phyloP scores from a whole-genome alignment of 371 early-diverging fungal species.

The Circinella minor region DNA sequence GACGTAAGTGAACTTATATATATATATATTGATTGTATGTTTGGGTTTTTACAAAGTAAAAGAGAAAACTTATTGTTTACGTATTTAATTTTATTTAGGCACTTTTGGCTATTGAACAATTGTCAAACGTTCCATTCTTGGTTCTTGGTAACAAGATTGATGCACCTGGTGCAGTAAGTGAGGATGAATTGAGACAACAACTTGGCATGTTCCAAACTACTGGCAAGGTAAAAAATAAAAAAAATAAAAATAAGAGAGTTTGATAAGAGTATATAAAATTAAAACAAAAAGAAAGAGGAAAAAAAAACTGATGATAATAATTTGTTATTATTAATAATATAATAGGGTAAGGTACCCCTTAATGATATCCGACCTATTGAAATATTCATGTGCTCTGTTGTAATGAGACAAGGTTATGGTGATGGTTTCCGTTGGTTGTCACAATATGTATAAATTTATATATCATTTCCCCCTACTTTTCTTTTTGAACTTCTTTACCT shows the following conservation, averaged over 20 bases:
- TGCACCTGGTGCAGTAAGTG: slow-evolving; percentile 91
- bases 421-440: slow-evolving; percentile 96
- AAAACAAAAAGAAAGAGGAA: too few species aligned
- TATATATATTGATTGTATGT: not conserved
- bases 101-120: slow-evolving; percentile 91
- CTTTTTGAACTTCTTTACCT: not conserved
- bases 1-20: slow-evolving; percentile 67
- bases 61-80: not conserved
- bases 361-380: slow-evolving; percentile 95
- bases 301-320: not conserved
- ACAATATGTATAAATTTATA: slow-evolving; percentile 73
- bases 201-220: slow-evolving; percentile 96
- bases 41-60: slow-evolving; percentile 9
- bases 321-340: not conserved
- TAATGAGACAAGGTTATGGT: slow-evolving; percentile 97
- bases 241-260: not conserved
- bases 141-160: slow-evolving; percentile 99
- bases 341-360: slow-evolving; percentile 86
- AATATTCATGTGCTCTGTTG: slow-evolving; percentile 98
- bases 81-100: slow-evolving; percentile 55
- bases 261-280: not conserved
- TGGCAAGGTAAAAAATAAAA: slow-evolving; percentile 73
- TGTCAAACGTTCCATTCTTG: slow-evolving; percentile 91
- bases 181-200: slow-evolving; percentile 86
- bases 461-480: not conserved